Conservation (phyloP, 805 yeast species). For the Ogataea haglerorum region DNA sequence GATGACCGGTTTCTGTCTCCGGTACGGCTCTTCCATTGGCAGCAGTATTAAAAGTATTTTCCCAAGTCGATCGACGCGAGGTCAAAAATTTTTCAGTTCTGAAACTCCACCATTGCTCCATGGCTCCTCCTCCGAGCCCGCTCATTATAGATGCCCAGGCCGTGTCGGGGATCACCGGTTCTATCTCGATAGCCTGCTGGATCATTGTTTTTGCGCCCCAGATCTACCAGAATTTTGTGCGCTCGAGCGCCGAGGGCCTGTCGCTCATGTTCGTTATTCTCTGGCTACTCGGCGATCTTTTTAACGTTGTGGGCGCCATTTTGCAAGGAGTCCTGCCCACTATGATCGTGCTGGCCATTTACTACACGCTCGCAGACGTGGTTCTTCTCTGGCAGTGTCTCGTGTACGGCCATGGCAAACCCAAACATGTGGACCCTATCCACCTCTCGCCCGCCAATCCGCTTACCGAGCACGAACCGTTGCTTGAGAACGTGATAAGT, state of each 20-base stretch:
- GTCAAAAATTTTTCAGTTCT: slow-evolving; percentile 8
- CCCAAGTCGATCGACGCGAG: slow-evolving; percentile 9
- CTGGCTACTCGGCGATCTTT: slow-evolving; percentile 93
- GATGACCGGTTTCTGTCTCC: slow-evolving; percentile 26
- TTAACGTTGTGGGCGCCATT: slow-evolving; percentile 88
- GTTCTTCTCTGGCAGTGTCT: slow-evolving; percentile 81
- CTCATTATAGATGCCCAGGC: slow-evolving; percentile 64
- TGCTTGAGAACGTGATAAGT: slow-evolving; percentile 58
- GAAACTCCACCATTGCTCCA: slow-evolving; percentile 11
- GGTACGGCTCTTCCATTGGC: slow-evolving; percentile 3
- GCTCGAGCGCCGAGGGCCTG: slow-evolving; percentile 87
- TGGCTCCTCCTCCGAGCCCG: slow-evolving; percentile 68
- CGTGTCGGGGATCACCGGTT: slow-evolving; percentile 75
- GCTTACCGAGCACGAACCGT: slow-evolving; percentile 56
- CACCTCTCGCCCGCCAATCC: slow-evolving; percentile 91
- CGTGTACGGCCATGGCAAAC: slow-evolving; percentile 62
- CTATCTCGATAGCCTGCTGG: slow-evolving; percentile 96
- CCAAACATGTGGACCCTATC: slow-evolving; percentile 57
- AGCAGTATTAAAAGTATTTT: slow-evolving; percentile 4
- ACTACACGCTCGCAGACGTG: slow-evolving; percentile 88
- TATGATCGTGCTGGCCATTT: slow-evolving; percentile 87
- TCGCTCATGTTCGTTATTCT: slow-evolving; percentile 80
- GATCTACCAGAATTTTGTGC: slow-evolving; percentile 81
- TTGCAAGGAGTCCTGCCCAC: slow-evolving; percentile 91
- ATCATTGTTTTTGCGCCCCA: slow-evolving; percentile 97